Conservation (phyloP, 805 yeast species). For the Metschnikowia similis region DNA sequence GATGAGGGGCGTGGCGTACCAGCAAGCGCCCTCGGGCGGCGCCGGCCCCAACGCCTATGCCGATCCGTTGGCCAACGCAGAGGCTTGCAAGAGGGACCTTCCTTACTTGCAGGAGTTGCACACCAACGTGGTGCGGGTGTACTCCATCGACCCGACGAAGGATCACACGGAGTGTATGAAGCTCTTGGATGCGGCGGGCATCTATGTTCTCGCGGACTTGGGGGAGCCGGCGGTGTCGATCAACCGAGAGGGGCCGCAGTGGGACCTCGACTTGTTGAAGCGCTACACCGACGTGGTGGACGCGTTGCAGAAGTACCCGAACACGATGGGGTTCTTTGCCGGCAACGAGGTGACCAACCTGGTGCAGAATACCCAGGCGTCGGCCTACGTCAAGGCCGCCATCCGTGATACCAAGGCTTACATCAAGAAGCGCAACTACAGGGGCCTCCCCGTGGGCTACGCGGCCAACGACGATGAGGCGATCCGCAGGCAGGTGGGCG, state of each 20-base stretch:
- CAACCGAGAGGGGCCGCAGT: conserved; percentile 56
- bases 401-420: conserved; percentile 71
- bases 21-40: conserved; percentile 53
- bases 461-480: conserved; percentile 71
- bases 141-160: conserved; percentile 59
- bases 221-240: conserved; percentile 66
- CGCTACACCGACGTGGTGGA: conserved; percentile 73
- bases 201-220: conserved; percentile 86
- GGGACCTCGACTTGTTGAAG: conserved; percentile 58
- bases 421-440: conserved; percentile 55
- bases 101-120: conserved; percentile 59
- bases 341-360: conserved; percentile 82
- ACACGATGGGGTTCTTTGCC: conserved; percentile 77
- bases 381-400: conserved; percentile 81
- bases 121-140: conserved; percentile 73
- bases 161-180: conserved; percentile 71
- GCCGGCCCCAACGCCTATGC: conserved; percentile 35
- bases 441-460: conserved; percentile 76
- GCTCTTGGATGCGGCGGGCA: conserved; percentile 72
- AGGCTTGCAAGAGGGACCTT: conserved; percentile 65
- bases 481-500: conserved; percentile 65
- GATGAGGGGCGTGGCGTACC: conserved; percentile 77
- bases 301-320: conserved; percentile 62
- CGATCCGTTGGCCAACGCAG: conserved; percentile 68
- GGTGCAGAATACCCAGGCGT: conserved; percentile 61